A percentile compares a stretch with the other conserved stretches of the same genome.
Evolutionary conservation across 2,329 filamentous ascomycete genomes (phyloP).

Genomic region (Purpureocillium takamizusanense): DNA sequence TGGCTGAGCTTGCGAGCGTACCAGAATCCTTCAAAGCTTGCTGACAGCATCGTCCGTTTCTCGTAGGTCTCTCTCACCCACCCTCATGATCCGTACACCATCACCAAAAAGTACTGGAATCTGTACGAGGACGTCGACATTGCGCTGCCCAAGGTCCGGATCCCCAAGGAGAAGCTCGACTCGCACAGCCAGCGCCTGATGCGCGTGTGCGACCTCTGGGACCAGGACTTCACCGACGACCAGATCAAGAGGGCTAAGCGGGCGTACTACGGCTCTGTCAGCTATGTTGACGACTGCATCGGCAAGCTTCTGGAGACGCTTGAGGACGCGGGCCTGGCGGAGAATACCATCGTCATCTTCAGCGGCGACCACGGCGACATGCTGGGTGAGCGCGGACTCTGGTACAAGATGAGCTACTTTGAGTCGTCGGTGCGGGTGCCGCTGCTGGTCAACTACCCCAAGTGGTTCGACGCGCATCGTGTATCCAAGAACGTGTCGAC

Average conservation of each 20-base stretch:
- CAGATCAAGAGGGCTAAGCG: slow-evolving; percentile 78
- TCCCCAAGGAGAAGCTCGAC: slow-evolving; percentile 75
- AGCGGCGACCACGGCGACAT: slow-evolving; percentile 93
- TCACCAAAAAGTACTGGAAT: slow-evolving; percentile 90
- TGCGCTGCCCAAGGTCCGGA: slow-evolving; percentile 66
- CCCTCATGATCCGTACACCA: slow-evolving; percentile 91
- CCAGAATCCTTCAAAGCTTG: neutral
- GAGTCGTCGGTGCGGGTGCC: slow-evolving; percentile 86
- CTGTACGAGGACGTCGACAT: slow-evolving; percentile 85
- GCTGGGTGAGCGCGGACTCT: slow-evolving; percentile 84
- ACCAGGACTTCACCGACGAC: slow-evolving; percentile 73
- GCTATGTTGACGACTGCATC: slow-evolving; percentile 89
- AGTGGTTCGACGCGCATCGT: slow-evolving; percentile 63
- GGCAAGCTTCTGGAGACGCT: slow-evolving; percentile 72
- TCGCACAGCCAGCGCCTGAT: slow-evolving; percentile 79
- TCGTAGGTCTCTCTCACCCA: slow-evolving; percentile 76
- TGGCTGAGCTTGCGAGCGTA: no score
- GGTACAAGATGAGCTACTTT: slow-evolving; percentile 98
- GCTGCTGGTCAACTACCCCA: slow-evolving; percentile 73
- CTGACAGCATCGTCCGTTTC: neutral
- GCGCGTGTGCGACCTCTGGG: slow-evolving; percentile 80
- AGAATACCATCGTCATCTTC: slow-evolving; percentile 87
- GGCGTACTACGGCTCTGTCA: slow-evolving; percentile 88
- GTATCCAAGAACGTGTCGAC: slow-evolving; percentile 83
- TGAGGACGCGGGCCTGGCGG: slow-evolving; percentile 67